Conservation (phyloP, 306 rosid genomes). For the Nissolia schottii region DNA sequence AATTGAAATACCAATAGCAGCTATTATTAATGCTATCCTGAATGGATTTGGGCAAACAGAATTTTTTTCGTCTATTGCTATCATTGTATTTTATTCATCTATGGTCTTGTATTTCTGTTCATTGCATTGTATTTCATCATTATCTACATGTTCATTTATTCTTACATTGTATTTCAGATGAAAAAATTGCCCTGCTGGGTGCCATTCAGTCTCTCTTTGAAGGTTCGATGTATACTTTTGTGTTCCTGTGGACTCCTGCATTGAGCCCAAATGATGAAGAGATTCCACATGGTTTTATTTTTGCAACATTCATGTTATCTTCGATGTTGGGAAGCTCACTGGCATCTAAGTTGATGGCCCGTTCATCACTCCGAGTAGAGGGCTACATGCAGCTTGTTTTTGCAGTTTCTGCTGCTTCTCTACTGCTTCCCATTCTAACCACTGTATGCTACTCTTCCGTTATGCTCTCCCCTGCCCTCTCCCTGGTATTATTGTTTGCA, state of each 20-base stretch:
- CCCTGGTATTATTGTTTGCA: constrained; percentile 4
- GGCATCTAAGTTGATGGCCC: constrained; percentile 78
- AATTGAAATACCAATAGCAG: background rate
- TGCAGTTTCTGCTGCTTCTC: constrained; percentile 55
- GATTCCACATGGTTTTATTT: constrained; percentile 88
- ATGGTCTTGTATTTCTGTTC: background rate
- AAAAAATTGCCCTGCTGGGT: constrained; percentile 79
- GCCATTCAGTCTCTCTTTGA: constrained; percentile 93
- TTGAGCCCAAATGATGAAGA: constrained; percentile 91
- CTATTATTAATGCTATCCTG: background rate
- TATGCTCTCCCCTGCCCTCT: background rate
- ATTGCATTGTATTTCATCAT: constrained; percentile 6
- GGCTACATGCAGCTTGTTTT: constrained; percentile 91
- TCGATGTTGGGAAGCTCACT: constrained; percentile 98
- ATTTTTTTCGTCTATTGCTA: background rate
- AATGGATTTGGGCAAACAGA: background rate
- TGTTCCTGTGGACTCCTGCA: constrained; percentile 97
- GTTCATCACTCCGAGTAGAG: constrained; percentile 60
- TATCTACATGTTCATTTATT: constrained; percentile 6
- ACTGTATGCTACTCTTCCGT: constrained; percentile 50
- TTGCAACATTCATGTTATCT: constrained; percentile 93
- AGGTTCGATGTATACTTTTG: constrained; percentile 94
- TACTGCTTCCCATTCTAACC: constrained; percentile 71
- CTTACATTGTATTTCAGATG: constrained; percentile 50
- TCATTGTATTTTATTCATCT: constrained; percentile 4